Evolutionary conservation across 768 basidiomycete genomes (phyloP).

Genomic region (Xerocomellus chrysenteron): DNA sequence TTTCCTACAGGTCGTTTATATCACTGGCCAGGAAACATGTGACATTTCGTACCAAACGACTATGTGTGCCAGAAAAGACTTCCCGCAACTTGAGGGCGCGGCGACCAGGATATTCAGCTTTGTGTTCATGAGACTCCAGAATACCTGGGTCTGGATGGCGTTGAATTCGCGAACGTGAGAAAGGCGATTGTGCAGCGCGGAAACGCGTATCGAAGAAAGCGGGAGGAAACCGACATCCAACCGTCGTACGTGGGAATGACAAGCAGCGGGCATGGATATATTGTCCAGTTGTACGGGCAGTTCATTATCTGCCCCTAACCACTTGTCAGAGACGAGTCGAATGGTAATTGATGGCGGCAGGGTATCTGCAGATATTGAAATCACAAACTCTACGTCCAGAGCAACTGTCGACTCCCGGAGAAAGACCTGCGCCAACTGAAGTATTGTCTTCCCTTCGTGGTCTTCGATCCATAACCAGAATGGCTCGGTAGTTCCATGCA

Average conservation of each 20-base stretch:
- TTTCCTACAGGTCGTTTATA: conserved; percentile 45
- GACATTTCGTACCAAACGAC: conserved; percentile 62
- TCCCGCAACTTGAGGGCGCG: conserved; percentile 80
- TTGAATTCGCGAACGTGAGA: conserved; percentile 61
- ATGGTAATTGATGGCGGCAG: conserved; percentile 68
- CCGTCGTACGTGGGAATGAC: conserved; percentile 56
- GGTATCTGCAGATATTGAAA: conserved; percentile 62
- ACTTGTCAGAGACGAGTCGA: conserved; percentile 83
- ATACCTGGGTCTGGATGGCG: conserved; percentile 84
- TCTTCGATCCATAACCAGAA: conserved; percentile 99
- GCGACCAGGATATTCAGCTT: conserved; percentile 67
- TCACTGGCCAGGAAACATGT: conserved; percentile 5
- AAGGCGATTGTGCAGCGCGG: conserved; percentile 44
- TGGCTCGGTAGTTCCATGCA: conserved; percentile 76
- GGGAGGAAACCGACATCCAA: conserved; percentile 76
- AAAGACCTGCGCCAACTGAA: conserved; percentile 72
- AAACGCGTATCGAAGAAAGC: conserved; percentile 48
- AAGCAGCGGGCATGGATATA: conserved; percentile 71
- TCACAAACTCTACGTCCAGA: conserved; percentile 73
- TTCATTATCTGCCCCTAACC: conserved; percentile 90
- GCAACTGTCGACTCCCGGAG: conserved; percentile 64
- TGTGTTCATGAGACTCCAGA: conserved; percentile 78
- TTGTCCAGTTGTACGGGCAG: conserved; percentile 59
- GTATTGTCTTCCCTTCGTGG: conserved; percentile 71
- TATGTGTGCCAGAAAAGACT: conserved; percentile 69